phyloP scores from a whole-genome alignment of 768 basidiomycete genomes.

The Tulasnella calospora region DNA sequence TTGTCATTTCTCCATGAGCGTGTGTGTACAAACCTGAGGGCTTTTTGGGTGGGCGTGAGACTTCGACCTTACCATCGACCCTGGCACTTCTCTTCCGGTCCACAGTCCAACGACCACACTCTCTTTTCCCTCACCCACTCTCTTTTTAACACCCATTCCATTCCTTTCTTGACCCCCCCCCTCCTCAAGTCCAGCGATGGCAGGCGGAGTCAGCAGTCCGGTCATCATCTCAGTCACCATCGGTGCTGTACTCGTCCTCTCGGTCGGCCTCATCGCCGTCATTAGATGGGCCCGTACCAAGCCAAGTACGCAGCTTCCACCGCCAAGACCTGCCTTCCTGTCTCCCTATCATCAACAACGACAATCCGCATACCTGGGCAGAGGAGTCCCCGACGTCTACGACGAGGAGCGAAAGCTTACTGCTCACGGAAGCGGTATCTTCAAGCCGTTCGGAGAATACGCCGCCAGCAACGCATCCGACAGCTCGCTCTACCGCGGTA shows the following conservation, averaged over 20 bases:
- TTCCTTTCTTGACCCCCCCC: background rate
- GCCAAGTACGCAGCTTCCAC: conserved; percentile 12
- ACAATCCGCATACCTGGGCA: background rate
- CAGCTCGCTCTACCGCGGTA: background rate
- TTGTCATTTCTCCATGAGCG: background rate
- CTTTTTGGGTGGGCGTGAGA: background rate
- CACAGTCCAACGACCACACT: background rate
- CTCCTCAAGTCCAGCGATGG: background rate
- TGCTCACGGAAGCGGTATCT: background rate
- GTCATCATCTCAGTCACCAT: conserved; percentile 6
- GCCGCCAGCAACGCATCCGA: background rate
- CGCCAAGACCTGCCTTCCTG: conserved; percentile 1
- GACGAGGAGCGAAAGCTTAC: conserved; percentile 1
- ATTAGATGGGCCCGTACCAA: background rate
- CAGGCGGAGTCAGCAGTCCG: background rate
- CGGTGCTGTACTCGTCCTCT: background rate
- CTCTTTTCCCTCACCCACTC: background rate
- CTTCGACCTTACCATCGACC: background rate
- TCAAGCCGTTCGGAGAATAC: background rate
- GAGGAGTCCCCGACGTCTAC: background rate
- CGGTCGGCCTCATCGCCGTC: background rate
- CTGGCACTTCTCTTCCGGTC: background rate
- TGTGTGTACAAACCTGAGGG: background rate
- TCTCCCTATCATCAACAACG: background rate
- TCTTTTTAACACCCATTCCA: background rate